Percentiles rank a stretch among this genome's conserved stretches.
These are phyloP conservation scores for Didymella arachidicola DNA, from an alignment of 2,329 filamentous ascomycete genomes.

Conservation along the genomic window DNA sequence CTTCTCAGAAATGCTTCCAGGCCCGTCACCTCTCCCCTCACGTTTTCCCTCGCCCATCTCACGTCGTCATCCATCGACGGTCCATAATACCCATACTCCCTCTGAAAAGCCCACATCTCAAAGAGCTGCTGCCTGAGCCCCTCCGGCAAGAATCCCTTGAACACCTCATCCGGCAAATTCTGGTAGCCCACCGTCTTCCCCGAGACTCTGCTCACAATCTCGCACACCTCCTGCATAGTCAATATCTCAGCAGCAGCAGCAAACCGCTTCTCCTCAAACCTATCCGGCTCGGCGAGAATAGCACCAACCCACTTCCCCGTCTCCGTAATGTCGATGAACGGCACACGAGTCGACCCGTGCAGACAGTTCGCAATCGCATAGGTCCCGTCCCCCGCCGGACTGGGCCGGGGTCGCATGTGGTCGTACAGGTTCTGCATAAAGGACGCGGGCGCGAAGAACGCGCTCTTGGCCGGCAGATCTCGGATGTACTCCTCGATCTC, in stretches of 20 bases:
- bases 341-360: constrained; percentile 40
- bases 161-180: constrained; percentile 38
- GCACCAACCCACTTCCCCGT: constrained; percentile 55
- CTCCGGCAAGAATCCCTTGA: constrained; percentile 35
- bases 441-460: constrained; percentile 62
- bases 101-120: constrained; percentile 38
- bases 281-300: constrained; percentile 55
- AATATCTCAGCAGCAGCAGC: constrained; percentile 54
- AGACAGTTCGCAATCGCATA: constrained; percentile 33
- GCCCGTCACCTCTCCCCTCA: constrained; percentile 32
- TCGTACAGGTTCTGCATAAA: constrained; percentile 63
- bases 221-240: constrained; percentile 52
- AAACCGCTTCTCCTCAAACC: constrained; percentile 56
- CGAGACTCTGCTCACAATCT: constrained; percentile 51
- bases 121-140: constrained; percentile 28
- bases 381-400: constrained; percentile 31
- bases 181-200: constrained; percentile 48
- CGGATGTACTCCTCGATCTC: constrained; percentile 64
- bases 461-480: constrained; percentile 56
- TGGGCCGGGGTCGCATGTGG: constrained; percentile 27
- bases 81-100: constrained; percentile 46
- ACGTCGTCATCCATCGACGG: constrained; percentile 33
- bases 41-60: constrained; percentile 37
- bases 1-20: constrained; percentile 42
- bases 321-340: constrained; percentile 58